Evolutionary conservation across 192 early-diverging fungal genomes (phyloP), one percentile per base, ranked within the genome.

Genomic region (Gryganskiella cystojenkinii): DNA sequence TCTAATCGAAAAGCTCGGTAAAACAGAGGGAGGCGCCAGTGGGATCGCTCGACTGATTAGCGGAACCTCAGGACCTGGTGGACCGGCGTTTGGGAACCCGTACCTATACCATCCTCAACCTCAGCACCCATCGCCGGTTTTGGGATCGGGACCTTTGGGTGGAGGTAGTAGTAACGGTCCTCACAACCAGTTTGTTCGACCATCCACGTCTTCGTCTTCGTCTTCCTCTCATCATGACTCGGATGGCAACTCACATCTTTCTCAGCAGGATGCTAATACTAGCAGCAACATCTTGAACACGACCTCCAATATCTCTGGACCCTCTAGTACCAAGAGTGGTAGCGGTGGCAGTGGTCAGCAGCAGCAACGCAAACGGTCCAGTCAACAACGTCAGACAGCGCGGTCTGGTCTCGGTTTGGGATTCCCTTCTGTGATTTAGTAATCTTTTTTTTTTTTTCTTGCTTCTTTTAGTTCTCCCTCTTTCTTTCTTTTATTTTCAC

Each of bases 1-100:
- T 24, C 35, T 81, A 31, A 61, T 81, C 14, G 73, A 76, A 56
- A 69, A 64, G 20, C 55, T 78, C 17, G 56, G 67, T 22, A 78
- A 64, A 17, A 30, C 50, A 0, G 65, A 49, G 20, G 46, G 33
- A 15, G 51, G 17, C 14, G 1, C 54, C 13, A 35, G 31, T 47
- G 53, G 9, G 25, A 40, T 33, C 20, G 24, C 19, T 34, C 30
- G 20, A 50, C 22, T 34, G 22, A 30, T 1, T 13, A 3, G 4
- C 40, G 33, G n/a, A 30, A 58, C 2, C 5, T n/a, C n/a, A 1
- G 15, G 25, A 13, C 22, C 37, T 9, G 37, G 37, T 13, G 37
- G 37, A 40, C 37, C 37, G 5, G 37, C 7, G 13, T 40, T 40
- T 13, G 37, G 37, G 37, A 44, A 40, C 19, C 37, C 8, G 20